Conservation (phyloP, 306 rosid genomes). For the Vigna radiata region DNA sequence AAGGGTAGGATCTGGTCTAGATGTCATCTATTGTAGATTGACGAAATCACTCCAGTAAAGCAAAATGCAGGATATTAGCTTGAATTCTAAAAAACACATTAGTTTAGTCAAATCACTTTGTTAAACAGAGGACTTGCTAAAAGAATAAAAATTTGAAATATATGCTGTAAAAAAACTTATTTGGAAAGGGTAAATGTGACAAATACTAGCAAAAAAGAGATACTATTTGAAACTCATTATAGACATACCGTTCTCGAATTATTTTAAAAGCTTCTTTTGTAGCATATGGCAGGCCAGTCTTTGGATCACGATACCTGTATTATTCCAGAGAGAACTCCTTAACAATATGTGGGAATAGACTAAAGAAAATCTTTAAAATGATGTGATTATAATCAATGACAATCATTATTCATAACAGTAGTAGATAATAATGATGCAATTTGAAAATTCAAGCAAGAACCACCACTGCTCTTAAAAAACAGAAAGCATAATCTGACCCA, state of each 20-base stretch:
- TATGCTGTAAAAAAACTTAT: neutral
- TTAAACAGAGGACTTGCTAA: constrained; percentile 1
- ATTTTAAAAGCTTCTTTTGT: constrained; percentile 88
- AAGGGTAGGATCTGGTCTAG: neutral
- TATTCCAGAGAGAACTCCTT: constrained; percentile 42
- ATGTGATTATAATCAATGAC: constrained; percentile 11
- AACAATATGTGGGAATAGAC: constrained; percentile 3
- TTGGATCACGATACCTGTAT: constrained; percentile 91
- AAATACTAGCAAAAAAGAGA: constrained; percentile 12
- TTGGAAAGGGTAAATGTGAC: constrained; percentile 34
- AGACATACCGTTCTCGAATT: constrained; percentile 75
- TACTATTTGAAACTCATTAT: constrained; percentile 39
- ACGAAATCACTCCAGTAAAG: constrained; percentile 28
- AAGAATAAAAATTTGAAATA: constrained; percentile 9
- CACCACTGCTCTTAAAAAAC: neutral
- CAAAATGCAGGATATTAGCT: neutral
- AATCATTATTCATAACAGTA: neutral
- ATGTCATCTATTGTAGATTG: constrained; percentile 16
- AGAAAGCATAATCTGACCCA: constrained; percentile 16
- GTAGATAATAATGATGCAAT: constrained; percentile 17
- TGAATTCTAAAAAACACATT: neutral
- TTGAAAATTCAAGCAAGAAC: constrained; percentile 4
- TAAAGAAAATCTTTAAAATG: constrained; percentile 20
- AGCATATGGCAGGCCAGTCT: constrained; percentile 88
- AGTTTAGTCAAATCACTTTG: neutral